phyloP scores from a whole-genome alignment of 306 rosid species.

The Canavalia ensiformis region DNA sequence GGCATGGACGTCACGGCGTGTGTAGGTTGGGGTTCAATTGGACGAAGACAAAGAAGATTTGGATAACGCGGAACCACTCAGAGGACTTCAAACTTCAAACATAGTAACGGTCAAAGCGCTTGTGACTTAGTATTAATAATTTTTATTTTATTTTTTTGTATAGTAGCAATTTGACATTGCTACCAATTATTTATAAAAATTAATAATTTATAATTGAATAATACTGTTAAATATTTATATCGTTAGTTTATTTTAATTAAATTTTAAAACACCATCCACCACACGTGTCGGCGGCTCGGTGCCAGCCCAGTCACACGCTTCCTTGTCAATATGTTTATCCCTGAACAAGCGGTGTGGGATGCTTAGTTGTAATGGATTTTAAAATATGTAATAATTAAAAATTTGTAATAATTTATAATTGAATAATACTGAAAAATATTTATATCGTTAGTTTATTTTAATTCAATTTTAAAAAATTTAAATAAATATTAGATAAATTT shows the following conservation, averaged over 20 bases:
- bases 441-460: no score
- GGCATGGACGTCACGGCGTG: background rate
- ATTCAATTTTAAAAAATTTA: no score
- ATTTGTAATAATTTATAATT: no score
- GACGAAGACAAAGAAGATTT: background rate
- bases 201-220: no score
- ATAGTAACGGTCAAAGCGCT: conserved; percentile 33
- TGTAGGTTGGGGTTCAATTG: background rate
- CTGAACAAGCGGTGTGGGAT: background rate
- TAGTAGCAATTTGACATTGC: no score
- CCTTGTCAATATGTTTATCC: background rate
- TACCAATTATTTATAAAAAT: no score
- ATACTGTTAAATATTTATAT: no score
- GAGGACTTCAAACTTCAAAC: conserved; percentile 25
- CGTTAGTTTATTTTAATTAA: no score
- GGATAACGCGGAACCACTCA: conserved; percentile 24
- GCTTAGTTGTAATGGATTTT: no score
- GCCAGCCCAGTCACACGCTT: background rate
- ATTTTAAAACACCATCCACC: background rate
- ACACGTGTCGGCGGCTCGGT: conserved; percentile 4
- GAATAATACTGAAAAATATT: no score
- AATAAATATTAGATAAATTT: no score
- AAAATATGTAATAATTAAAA: no score
- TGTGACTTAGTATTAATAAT: background rate
- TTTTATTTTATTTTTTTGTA: background rate